phyloP scores from a whole-genome alignment of 495 filamentous ascomycete genomes.

The Penicillium maclennaniae region DNA sequence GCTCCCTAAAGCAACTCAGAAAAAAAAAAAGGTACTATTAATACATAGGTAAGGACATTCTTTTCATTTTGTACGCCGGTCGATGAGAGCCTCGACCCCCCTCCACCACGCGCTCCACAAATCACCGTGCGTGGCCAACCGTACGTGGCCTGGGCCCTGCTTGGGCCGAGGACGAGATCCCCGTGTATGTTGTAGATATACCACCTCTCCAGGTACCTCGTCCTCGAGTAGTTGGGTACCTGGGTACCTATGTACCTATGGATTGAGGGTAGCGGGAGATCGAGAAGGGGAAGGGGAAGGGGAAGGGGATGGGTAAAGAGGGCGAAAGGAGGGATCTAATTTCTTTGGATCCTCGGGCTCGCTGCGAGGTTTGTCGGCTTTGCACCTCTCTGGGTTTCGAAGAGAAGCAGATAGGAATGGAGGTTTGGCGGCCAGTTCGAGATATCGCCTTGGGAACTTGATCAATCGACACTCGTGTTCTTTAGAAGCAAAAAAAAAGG shows the following conservation, averaged over 20 bases:
- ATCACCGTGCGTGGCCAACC: slow-evolving; percentile 6
- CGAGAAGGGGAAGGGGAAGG: too few species aligned
- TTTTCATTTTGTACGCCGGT: slow-evolving; percentile 11
- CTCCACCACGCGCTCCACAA: slow-evolving; percentile 17
- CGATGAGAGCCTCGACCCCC: slow-evolving; percentile 34
- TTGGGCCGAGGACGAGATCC: neutral
- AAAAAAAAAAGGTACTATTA: slow-evolving; percentile 7
- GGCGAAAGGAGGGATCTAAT: neutral
- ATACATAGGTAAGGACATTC: slow-evolving; percentile 3
- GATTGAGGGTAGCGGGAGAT: too few species aligned
- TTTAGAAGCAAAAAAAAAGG: too few species aligned
- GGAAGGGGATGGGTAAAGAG: too few species aligned
- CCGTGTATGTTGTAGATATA: neutral
- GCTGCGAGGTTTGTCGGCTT: too few species aligned
- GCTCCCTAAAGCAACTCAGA: slow-evolving; percentile 5
- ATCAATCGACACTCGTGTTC: too few species aligned
- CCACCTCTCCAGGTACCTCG: neutral
- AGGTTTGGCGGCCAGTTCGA: neutral
- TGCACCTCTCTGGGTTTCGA: too few species aligned
- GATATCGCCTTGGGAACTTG: too few species aligned
- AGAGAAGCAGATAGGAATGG: neutral
- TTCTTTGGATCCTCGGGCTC: neutral
- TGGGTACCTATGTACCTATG: too few species aligned
- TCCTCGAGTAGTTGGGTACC: neutral
- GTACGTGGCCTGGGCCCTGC: neutral